Percentiles rank a stretch among this genome's conserved stretches.
Evolutionary conservation across 2,329 filamentous ascomycete species (phyloP).

Genomic region (Paradendryphiella salina): DNA sequence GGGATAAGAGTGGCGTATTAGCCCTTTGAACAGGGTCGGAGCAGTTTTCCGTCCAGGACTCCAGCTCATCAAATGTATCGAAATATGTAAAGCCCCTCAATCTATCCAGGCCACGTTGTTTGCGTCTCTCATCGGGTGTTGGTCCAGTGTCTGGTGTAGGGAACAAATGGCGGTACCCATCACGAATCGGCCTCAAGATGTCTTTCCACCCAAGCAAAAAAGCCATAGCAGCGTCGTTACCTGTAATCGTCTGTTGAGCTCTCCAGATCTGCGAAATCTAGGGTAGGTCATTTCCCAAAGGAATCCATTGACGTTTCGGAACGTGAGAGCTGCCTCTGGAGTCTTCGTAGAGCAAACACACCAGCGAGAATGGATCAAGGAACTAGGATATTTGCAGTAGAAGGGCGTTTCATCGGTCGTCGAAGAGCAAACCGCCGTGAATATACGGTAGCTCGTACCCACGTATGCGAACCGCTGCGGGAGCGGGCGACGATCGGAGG

Average conservation of each 20-base stretch:
- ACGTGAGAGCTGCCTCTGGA: neutral
- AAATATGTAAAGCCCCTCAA: constrained; percentile 49
- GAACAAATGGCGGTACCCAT: constrained; percentile 46
- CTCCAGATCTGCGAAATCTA: neutral
- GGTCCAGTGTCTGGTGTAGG: constrained; percentile 41
- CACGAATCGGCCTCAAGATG: constrained; percentile 46
- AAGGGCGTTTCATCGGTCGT: neutral
- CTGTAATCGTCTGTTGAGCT: neutral
- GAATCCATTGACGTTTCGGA: neutral
- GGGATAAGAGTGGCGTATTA: constrained; percentile 45
- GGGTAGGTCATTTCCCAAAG: neutral
- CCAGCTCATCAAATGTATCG: constrained; percentile 47
- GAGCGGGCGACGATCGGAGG: constrained; percentile 21
- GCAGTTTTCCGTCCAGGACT: constrained; percentile 37
- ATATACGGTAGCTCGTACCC: neutral
- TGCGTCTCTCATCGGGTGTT: constrained; percentile 39
- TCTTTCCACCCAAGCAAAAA: constrained; percentile 44
- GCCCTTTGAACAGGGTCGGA: constrained; percentile 45
- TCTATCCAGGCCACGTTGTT: constrained; percentile 36
- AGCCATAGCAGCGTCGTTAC: constrained; percentile 20
- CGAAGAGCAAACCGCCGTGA: neutral
- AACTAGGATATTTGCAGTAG: neutral
- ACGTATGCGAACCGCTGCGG: constrained; percentile 8
- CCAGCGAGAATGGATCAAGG: neutral
- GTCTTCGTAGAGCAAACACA: neutral